Evolutionary conservation across 2,329 filamentous ascomycete species (phyloP).

Genomic region (Cephalotrichum gorgonifer): DNA sequence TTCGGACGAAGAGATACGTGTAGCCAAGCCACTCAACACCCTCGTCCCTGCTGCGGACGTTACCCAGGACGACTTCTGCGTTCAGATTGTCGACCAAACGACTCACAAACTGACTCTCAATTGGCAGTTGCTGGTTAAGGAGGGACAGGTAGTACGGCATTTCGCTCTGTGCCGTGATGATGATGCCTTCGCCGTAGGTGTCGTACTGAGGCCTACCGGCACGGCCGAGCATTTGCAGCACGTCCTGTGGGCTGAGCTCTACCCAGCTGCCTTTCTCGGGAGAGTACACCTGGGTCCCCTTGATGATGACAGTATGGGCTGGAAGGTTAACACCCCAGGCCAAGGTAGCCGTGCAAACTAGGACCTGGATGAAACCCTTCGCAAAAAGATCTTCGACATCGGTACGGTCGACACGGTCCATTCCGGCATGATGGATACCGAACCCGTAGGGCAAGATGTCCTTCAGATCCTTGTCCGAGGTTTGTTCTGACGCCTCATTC

Average conservation of each 20-base stretch:
- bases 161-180: constrained; percentile 90
- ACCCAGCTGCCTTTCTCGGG: constrained; percentile 99
- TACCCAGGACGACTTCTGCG: constrained; percentile 90
- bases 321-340: constrained; percentile 99
- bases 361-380: constrained; percentile 82
- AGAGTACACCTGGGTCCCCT: constrained; percentile 95
- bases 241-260: constrained; percentile 92
- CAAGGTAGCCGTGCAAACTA: constrained; percentile 95
- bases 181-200: constrained; percentile 96
- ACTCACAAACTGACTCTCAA: constrained; percentile 91
- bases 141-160: constrained; percentile 96
- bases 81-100: constrained; percentile 93
- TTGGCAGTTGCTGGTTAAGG: constrained; percentile 93
- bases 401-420: constrained; percentile 89
- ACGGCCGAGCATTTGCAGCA: constrained; percentile 96
- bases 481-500: constrained; percentile 70
- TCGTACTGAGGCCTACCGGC: constrained; percentile 94
- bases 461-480: constrained; percentile 80
- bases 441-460: constrained; percentile 93
- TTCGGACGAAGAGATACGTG: constrained; percentile 94
- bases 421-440: constrained; percentile 95
- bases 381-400: constrained; percentile 93
- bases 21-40: constrained; percentile 99
- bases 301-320: constrained; percentile 97
- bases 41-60: constrained; percentile 82